These are phyloP conservation scores for Biscutella laevigata DNA, from an alignment of 441 rosid species.

Conservation along the genomic window DNA sequence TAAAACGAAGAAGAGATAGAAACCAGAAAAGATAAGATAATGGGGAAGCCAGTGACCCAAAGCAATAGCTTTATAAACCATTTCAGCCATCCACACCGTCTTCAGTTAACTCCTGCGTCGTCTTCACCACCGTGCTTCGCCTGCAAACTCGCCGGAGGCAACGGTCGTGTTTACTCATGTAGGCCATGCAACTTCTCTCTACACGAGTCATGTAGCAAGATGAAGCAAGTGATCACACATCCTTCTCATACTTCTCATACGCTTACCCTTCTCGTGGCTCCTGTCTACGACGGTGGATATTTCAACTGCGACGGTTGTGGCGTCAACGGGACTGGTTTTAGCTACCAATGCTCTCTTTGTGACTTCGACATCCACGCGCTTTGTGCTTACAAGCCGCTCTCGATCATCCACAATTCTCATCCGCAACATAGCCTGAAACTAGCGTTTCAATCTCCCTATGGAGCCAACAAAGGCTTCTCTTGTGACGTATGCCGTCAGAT, in stretches of 20 bases:
- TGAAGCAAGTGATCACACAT: constrained; percentile 23
- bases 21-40: not conserved
- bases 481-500: constrained; percentile 39
- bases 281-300: constrained; percentile 24
- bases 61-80: constrained; percentile 18
- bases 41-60: constrained; percentile 26
- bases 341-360: constrained; percentile 25
- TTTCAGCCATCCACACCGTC: constrained; percentile 30
- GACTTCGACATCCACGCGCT: constrained; percentile 25
- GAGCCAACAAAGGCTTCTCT: constrained; percentile 35
- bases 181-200: constrained; percentile 28
- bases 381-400: constrained; percentile 37
- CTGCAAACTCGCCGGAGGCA: constrained; percentile 19
- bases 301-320: constrained; percentile 30
- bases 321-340: constrained; percentile 22
- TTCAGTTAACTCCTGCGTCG: constrained; percentile 1
- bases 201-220: constrained; percentile 29
- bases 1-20: no score
- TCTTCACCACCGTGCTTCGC: constrained; percentile 23
- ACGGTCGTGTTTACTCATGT: constrained; percentile 17
- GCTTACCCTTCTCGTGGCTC: constrained; percentile 23
- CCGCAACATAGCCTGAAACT: constrained; percentile 35
- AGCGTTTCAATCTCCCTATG: constrained; percentile 38
- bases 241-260: constrained; percentile 27
- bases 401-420: constrained; percentile 31